phyloP scores from a whole-genome alignment of 2,329 filamentous ascomycete genomes.

The Trichophyton equinum region DNA sequence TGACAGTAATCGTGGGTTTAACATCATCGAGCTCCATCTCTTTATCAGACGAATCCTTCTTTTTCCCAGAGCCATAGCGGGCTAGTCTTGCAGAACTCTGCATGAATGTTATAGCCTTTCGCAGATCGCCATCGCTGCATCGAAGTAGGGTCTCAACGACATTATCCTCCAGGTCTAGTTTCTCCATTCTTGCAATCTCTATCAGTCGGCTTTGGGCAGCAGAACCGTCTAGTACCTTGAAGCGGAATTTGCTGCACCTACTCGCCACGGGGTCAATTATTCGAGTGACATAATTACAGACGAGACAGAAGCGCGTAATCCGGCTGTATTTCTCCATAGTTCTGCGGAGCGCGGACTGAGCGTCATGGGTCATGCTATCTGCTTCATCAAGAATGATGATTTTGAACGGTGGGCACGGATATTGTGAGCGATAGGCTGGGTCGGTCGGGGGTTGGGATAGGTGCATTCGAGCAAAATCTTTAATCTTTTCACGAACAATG shows the following conservation, averaged over 20 bases:
- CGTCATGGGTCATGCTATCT: conserved; percentile 98
- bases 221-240: conserved; percentile 84
- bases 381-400: conserved; percentile 98
- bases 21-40: conserved; percentile 45
- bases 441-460: conserved; percentile 65
- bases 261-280: conserved; percentile 95
- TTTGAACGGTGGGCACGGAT: conserved; percentile 95
- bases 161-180: conserved; percentile 61
- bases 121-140: conserved; percentile 84
- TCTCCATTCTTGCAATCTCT: conserved; percentile 70
- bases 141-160: conserved; percentile 72
- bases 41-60: conserved; percentile 27
- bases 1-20: conserved; percentile 52
- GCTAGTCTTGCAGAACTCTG: conserved; percentile 88
- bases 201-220: conserved; percentile 69
- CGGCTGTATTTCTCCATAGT: conserved; percentile 98
- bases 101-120: conserved; percentile 91
- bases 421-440: conserved; percentile 52
- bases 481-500: conserved; percentile 95
- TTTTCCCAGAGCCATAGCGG: conserved; percentile 45
- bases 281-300: conserved; percentile 96
- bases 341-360: conserved; percentile 77
- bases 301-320: conserved; percentile 92
- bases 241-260: conserved; percentile 91
- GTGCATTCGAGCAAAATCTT: conserved; percentile 93